phyloP scores from a whole-genome alignment of 371 early-diverging fungal genomes.

The Amoeboaphelidium protococcarum region DNA sequence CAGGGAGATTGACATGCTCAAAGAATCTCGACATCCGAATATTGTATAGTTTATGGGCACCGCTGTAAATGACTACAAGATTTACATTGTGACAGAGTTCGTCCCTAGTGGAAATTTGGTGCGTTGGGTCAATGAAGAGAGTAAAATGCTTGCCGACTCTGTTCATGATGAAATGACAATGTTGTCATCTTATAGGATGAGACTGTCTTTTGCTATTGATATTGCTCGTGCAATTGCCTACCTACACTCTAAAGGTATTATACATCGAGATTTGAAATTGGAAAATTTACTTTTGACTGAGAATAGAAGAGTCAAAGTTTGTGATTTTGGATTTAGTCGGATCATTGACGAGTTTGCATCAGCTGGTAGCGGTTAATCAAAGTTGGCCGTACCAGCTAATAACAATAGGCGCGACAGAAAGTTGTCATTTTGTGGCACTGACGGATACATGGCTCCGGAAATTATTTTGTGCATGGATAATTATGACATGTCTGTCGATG shows the following conservation, averaged over 20 bases:
- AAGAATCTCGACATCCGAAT: slow-evolving; percentile 22
- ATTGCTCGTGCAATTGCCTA: slow-evolving; percentile 24
- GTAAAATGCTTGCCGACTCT: slow-evolving; percentile 4
- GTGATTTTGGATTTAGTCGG: slow-evolving; percentile 23
- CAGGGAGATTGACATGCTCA: slow-evolving; percentile 22
- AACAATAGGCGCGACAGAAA: too few relatives aligned
- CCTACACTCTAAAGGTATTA: slow-evolving; percentile 17
- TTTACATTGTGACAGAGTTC: slow-evolving; percentile 25
- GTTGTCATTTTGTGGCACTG: slow-evolving; percentile 28
- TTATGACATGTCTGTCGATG: slow-evolving; percentile 21
- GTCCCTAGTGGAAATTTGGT: slow-evolving; percentile 21
- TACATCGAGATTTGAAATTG: slow-evolving; percentile 2
- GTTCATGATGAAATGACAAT: neutral
- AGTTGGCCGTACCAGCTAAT: too few relatives aligned
- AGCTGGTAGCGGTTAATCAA: too few relatives aligned
- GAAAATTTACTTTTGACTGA: slow-evolving; percentile 2
- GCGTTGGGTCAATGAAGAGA: neutral
- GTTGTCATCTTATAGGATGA: neutral
- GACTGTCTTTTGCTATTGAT: slow-evolving; percentile 19
- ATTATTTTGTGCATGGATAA: slow-evolving; percentile 17
- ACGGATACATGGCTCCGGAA: slow-evolving; percentile 25
- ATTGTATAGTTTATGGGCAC: slow-evolving; percentile 30
- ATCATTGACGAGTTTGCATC: slow-evolving; percentile 9
- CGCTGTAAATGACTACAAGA: slow-evolving; percentile 15
- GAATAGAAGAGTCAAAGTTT: slow-evolving; percentile 12